Percentiles rank a stretch among this genome's conserved stretches.
Evolutionary conservation across 2,329 filamentous ascomycete species (phyloP).

Genomic region (Talaromyces sp.): DNA sequence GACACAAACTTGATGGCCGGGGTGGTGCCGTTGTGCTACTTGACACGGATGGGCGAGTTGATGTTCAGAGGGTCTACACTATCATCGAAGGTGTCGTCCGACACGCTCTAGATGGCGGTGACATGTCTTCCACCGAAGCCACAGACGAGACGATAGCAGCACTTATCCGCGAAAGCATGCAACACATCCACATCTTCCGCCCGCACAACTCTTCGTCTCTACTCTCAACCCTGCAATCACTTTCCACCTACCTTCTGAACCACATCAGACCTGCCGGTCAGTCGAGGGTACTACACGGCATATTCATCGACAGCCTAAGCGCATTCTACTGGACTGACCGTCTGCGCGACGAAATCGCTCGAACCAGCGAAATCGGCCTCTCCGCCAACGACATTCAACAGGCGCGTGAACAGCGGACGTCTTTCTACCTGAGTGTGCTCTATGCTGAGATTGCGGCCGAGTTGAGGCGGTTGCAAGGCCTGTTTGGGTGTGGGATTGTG

Average conservation of each 20-base stretch:
- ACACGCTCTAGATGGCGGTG: slow-evolving; percentile 18
- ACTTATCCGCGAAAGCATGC: slow-evolving; percentile 42
- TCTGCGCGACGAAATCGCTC: slow-evolving; percentile 43
- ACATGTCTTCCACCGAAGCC: not conserved
- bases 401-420: slow-evolving; percentile 26
- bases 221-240: slow-evolving; percentile 46
- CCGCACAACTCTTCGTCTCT: slow-evolving; percentile 52
- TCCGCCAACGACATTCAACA: slow-evolving; percentile 28
- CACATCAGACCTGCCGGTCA: slow-evolving; percentile 26
- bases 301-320: slow-evolving; percentile 55
- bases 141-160: slow-evolving; percentile 18
- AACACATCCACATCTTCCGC: slow-evolving; percentile 58
- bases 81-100: slow-evolving; percentile 30
- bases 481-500: slow-evolving; percentile 39
- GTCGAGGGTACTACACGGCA: slow-evolving; percentile 46
- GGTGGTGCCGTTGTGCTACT: slow-evolving; percentile 53
- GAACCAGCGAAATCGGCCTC: slow-evolving; percentile 37
- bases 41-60: slow-evolving; percentile 56
- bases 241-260: slow-evolving; percentile 52
- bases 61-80: slow-evolving; percentile 44
- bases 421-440: slow-evolving; percentile 32
- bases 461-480: slow-evolving; percentile 35
- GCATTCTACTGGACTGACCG: slow-evolving; percentile 56
- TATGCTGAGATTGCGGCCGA: slow-evolving; percentile 30
- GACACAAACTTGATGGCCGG: slow-evolving; percentile 42